These are phyloP conservation scores for Phytophthora tubulina DNA, from an alignment of 352 stramenopile species.

Conservation along the genomic window DNA sequence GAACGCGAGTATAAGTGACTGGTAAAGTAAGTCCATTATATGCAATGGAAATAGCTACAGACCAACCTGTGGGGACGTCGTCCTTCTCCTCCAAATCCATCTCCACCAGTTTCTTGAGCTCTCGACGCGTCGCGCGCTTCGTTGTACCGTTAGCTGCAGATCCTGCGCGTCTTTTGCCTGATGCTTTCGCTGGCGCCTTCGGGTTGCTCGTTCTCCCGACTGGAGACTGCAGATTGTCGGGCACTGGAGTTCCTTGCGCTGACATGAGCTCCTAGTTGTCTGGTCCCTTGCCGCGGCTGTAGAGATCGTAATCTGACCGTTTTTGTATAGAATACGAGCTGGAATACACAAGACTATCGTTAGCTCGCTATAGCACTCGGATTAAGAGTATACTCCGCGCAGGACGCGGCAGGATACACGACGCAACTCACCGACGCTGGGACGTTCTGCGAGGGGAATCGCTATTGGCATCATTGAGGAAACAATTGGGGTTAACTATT, in stretches of 20 bases:
- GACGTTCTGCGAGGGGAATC: constrained; percentile 19
- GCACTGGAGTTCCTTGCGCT: constrained; percentile 42
- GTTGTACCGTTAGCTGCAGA: constrained; percentile 36
- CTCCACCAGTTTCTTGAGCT: constrained; percentile 85
- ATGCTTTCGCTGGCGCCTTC: constrained; percentile 53
- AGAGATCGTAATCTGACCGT: neutral
- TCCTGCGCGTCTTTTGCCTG: constrained; percentile 53
- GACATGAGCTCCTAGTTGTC: constrained; percentile 34
- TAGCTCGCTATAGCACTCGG: neutral
- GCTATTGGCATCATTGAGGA: constrained; percentile 14
- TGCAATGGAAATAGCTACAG: neutral
- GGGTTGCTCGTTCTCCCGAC: constrained; percentile 43
- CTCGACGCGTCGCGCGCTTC: constrained; percentile 73
- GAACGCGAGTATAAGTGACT: neutral
- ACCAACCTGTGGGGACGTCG: constrained; percentile 47
- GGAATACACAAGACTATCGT: neutral
- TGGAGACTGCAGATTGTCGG: constrained; percentile 47
- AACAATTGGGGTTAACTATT: constrained; percentile 14
- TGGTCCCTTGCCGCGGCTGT: constrained; percentile 1
- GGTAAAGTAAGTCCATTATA: neutral
- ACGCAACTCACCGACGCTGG: constrained; percentile 12
- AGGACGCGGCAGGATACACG: neutral
- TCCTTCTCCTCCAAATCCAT: constrained; percentile 83
- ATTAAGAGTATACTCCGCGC: neutral
- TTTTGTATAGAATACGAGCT: neutral